These are phyloP conservation scores for Neurospora sp. DNA, from an alignment of 2,329 filamentous ascomycete genomes.

Conservation along the genomic window DNA sequence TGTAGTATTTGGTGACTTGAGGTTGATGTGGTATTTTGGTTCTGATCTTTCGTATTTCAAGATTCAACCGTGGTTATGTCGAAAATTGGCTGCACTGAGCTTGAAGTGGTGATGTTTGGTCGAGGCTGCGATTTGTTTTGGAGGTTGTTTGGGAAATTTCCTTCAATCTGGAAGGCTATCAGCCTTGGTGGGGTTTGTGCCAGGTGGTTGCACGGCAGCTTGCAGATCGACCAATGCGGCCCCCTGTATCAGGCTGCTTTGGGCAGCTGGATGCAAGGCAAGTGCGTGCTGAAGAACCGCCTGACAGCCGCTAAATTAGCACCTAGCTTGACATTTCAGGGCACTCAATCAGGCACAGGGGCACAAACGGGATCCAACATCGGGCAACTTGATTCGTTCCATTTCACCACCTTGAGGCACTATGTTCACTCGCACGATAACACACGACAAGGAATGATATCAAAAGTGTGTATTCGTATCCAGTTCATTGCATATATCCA, in stretches of 20 bases:
- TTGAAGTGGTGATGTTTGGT: background rate
- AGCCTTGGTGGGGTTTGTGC: conserved; percentile 6
- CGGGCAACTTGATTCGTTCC: background rate
- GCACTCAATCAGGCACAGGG: background rate
- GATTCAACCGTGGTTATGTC: background rate
- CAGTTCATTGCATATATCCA: background rate
- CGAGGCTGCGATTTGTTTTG: background rate
- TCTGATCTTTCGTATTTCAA: background rate
- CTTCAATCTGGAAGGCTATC: background rate
- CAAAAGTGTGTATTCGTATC: background rate
- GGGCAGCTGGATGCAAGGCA: background rate
- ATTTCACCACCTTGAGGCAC: background rate
- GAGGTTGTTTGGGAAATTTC: conserved; percentile 5
- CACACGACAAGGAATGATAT: background rate
- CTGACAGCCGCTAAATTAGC: background rate
- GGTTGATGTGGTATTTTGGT: background rate
- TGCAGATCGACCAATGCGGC: background rate
- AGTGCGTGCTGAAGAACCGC: background rate
- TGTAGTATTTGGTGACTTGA: background rate
- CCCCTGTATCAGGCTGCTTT: background rate
- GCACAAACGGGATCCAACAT: background rate
- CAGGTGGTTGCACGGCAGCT: background rate
- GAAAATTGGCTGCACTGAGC: background rate
- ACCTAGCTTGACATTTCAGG: background rate
- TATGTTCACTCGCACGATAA: background rate